Base-by-base conservation (phyloP, 768 basidiomycete species). In the Suillus occidentalis region DNA sequence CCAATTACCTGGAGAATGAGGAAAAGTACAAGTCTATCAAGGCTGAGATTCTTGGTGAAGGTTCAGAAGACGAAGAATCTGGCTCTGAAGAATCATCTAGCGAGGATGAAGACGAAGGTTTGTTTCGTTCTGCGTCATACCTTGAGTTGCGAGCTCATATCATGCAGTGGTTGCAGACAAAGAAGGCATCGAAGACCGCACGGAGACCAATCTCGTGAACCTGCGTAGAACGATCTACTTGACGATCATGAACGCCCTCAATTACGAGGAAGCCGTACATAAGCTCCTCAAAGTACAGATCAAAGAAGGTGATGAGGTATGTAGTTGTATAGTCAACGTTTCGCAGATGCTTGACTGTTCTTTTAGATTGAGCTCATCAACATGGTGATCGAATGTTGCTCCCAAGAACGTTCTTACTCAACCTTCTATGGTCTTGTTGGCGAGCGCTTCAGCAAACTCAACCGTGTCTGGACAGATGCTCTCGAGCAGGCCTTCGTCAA, bases 341-440 rank as follows among this genome's bases (percentile, higher is more conserved):
- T n/a, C n/a, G 49, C 37, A 14, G 31, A 39, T 39, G 34, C 1
- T 36, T 60, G 22, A 61, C 52, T 61, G 22, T 22, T 10, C 39
- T 63, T 47, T n/a, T 72, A 97, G 94, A 91, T 94, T 70, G 97
- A 98, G 75, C 79, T 99, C 64, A 87, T 93, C 75, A 98, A 99
- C 83, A 99, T 99, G 97, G 87, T 99, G 67, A 92, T 99, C 77
- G 97, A 99, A 72, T 99, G 97, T 91, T 99, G 97, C 76, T 99
- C 97, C 2, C 97, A 99, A 81, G 97, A 99, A 76, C 91, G 97
- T 16, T 95, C 97, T 1, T 99, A 98, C 77, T 94, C 93, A 2
- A 92, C 85, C n/a, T 99, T 97, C 83, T 99, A 96, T 72, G 97
- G 97, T 14, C 87, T 99, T 25, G 84, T 97, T 67, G 95, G 95